phyloP scores from a whole-genome alignment of 1,139 yeast species.

The Debaryomyces singareniensis region DNA sequence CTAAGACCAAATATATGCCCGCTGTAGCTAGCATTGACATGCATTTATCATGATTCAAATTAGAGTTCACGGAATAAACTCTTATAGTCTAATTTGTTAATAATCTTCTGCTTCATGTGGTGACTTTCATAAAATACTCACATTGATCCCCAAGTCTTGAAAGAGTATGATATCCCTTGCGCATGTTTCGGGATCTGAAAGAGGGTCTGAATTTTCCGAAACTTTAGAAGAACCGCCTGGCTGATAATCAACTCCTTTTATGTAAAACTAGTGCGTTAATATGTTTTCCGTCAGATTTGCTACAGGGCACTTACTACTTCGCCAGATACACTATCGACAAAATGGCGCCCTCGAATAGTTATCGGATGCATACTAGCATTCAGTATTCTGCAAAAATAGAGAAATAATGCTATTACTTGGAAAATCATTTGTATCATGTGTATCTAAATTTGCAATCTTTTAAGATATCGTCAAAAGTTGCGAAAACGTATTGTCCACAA shows the following conservation, averaged over 20 bases:
- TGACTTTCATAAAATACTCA: conserved; percentile 17
- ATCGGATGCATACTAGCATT: conserved; percentile 55
- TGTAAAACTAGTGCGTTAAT: conserved; percentile 39
- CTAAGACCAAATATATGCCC: conserved; percentile 84
- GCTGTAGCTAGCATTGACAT: conserved; percentile 89
- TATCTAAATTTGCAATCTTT: too few relatives aligned
- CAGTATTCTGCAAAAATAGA: too few relatives aligned
- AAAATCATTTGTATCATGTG: too few relatives aligned
- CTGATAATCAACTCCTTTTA: conserved; percentile 75
- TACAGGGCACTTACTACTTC: conserved; percentile 61
- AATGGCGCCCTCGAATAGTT: conserved; percentile 58
- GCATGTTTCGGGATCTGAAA: conserved; percentile 64
- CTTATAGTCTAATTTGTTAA: conserved; percentile 56
- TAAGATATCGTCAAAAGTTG: too few relatives aligned
- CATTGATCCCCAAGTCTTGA: conserved; percentile 72
- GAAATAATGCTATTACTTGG: too few relatives aligned
- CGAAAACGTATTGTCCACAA: too few relatives aligned
- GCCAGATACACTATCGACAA: conserved; percentile 68
- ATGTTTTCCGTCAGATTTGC: conserved; percentile 3
- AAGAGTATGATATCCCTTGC: conserved; percentile 70
- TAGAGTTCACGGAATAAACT: conserved; percentile 80
- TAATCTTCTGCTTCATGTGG: conserved; percentile 2
- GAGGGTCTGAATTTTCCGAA: conserved; percentile 52
- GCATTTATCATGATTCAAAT: conserved; percentile 79
- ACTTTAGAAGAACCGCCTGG: conserved; percentile 82